Base-by-base conservation (phyloP, 2,329 filamentous ascomycete genomes). In the Trichoderma citrinoviride region DNA sequence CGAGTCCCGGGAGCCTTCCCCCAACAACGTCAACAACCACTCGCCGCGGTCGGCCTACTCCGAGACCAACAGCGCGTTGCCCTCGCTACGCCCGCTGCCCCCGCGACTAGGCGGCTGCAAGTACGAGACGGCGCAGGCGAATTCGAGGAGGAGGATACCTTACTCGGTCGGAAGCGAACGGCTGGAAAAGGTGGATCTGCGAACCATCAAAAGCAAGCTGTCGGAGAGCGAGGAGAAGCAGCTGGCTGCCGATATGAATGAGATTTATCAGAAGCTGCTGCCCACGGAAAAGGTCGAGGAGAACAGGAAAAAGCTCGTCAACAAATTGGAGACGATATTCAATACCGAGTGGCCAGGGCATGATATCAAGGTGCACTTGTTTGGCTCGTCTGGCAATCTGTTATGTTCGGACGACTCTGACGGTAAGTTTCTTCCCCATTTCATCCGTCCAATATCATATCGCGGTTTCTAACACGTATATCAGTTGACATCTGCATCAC, bases 401-500 rank as follows among this genome's bases (percentile, higher is more conserved):
- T 81, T 99, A 64, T 97, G 93, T 77, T 97, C 94, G 40, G 93
- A 92, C 77, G 93, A 97, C 74, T 99, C 95, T 60, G 95, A 99
- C 80, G 92, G 93, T 97, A 81, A 72, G 88, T 81, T 54, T 8
- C 7, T n/a, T 5, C 50, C 19, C 21, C 10, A 6, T 17, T 14
- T 37, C 14, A 1, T 7, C 19, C 12, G 17, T 44, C 44, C 25
- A 6, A 27, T 15, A 40, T 10, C 19, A 54, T 43, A 17, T 8
- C 7, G n/a, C 37, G 5, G 12, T 33, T 25, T 52, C 77, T 81
- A 67, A 81, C 77, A 37, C 49, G 7, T 63, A 33, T 52, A n/a
- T 7, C 17, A 97, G 94, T 99, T 75, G 95, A 99, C 76, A 94
- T 99, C 64, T 99, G 95, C 80, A 97, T 99, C 74, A 96, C 93